Conservation (phyloP, 1,284 basidiomycete species). For the Trichosporon faecale region DNA sequence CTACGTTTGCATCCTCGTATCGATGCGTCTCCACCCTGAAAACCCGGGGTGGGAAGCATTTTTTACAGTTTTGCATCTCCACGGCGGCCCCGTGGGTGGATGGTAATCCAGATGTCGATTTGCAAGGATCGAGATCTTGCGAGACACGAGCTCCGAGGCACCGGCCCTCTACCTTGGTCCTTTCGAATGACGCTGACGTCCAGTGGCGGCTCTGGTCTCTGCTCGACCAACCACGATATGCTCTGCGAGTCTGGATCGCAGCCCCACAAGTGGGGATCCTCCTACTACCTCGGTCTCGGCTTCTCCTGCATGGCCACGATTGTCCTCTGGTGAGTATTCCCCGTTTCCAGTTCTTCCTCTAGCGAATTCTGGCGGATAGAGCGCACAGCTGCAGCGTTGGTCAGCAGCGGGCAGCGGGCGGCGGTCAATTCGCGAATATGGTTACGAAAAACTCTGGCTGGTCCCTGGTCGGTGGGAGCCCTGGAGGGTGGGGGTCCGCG, state of each 20-base stretch:
- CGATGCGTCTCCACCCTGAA: not conserved
- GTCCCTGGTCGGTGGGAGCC: not conserved
- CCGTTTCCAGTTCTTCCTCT: not conserved
- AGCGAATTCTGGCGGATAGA: not conserved
- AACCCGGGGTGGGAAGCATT: not conserved
- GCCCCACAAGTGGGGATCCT: conserved; percentile 32
- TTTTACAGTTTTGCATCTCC: not conserved
- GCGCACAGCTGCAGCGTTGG: not conserved
- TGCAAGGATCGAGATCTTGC: not conserved
- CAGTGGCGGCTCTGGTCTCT: conserved; percentile 31
- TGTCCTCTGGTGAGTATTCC: conserved; percentile 21
- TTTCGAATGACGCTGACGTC: not conserved
- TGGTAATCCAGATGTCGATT: not conserved
- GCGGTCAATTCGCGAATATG: not conserved
- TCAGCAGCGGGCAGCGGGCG: not conserved
- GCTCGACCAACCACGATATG: conserved; percentile 32
- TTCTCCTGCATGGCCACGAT: conserved; percentile 32
- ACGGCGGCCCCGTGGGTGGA: not conserved
- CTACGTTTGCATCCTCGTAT: not conserved
- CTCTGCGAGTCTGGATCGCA: conserved; percentile 26
- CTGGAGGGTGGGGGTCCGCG: not conserved
- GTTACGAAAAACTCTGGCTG: not conserved
- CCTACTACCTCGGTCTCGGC: conserved; percentile 33
- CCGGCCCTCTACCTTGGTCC: not conserved
- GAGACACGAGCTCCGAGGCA: not conserved